Evolutionary conservation across 2,329 filamentous ascomycete species (phyloP).

Genomic region (Verticillium isaacii): DNA sequence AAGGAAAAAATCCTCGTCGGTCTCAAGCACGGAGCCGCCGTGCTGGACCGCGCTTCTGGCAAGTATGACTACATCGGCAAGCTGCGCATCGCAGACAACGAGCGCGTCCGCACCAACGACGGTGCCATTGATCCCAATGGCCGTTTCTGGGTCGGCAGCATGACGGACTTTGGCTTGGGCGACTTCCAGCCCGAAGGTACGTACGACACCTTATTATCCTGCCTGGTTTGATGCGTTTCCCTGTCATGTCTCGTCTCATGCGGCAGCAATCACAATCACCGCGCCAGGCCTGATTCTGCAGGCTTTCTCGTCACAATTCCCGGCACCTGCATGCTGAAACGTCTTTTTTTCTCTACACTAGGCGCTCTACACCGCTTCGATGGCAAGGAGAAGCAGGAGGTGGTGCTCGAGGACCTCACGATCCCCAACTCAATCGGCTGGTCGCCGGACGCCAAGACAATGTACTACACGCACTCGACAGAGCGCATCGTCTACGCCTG

Average conservation of each 20-base stretch:
- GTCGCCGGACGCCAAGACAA: constrained; percentile 65
- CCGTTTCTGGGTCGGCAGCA: constrained; percentile 78
- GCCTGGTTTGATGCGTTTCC: neutral
- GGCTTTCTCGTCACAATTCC: neutral
- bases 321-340: neutral
- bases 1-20: constrained; percentile 67
- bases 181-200: constrained; percentile 57
- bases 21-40: constrained; percentile 77
- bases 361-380: constrained; percentile 72
- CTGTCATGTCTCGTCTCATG: neutral
- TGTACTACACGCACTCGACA: constrained; percentile 82
- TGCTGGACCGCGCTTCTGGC: constrained; percentile 61
- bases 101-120: constrained; percentile 69
- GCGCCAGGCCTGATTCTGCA: neutral
- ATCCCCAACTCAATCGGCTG: constrained; percentile 86
- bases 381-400: constrained; percentile 52
- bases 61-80: constrained; percentile 47
- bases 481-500: constrained; percentile 66
- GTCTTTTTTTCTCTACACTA: constrained; percentile 22
- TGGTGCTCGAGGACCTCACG: constrained; percentile 58
- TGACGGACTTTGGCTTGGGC: constrained; percentile 67
- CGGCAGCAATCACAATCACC: neutral
- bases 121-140: constrained; percentile 76
- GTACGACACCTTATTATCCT: constrained; percentile 13
- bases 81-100: constrained; percentile 39